phyloP scores from a whole-genome alignment of 1,139 yeast genomes.

The Yarrowia galli region DNA sequence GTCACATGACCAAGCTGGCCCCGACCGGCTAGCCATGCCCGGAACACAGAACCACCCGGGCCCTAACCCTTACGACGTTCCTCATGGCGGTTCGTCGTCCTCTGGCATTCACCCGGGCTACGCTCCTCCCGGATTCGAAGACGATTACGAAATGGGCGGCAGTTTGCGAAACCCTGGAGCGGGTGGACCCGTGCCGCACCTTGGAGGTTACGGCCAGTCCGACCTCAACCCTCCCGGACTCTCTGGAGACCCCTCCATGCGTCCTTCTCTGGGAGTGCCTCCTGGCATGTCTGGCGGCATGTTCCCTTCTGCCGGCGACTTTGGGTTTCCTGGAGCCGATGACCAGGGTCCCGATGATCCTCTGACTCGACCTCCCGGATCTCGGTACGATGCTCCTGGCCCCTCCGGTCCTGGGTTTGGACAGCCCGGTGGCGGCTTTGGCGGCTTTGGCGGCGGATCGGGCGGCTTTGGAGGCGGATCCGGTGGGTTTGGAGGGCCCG shows the following conservation, averaged over 20 bases:
- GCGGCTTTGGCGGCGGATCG: neutral
- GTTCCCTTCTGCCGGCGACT: slow-evolving; percentile 49
- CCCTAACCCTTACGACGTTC: slow-evolving; percentile 36
- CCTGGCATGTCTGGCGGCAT: slow-evolving; percentile 51
- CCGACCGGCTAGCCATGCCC: slow-evolving; percentile 28
- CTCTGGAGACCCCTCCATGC: slow-evolving; percentile 50
- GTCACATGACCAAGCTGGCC: slow-evolving; percentile 9
- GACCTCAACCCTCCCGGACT: slow-evolving; percentile 54
- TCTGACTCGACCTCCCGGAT: slow-evolving; percentile 51
- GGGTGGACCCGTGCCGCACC: slow-evolving; percentile 38
- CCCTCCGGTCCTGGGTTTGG: too few species aligned
- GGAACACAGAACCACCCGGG: slow-evolving; percentile 19
- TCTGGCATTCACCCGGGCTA: slow-evolving; percentile 49
- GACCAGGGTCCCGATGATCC: slow-evolving; percentile 43
- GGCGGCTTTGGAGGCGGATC: slow-evolving; percentile 31
- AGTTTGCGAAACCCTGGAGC: slow-evolving; percentile 12
- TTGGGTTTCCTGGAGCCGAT: slow-evolving; percentile 43
- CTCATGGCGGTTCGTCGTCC: slow-evolving; percentile 9
- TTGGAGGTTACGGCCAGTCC: slow-evolving; percentile 47
- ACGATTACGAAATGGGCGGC: slow-evolving; percentile 58
- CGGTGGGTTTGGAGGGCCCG: slow-evolving; percentile 39
- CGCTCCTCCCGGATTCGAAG: slow-evolving; percentile 62
- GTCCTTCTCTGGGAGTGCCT: slow-evolving; percentile 44
- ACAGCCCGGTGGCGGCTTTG: slow-evolving; percentile 42
- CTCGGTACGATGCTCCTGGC: slow-evolving; percentile 52